Conservation (phyloP, 441 rosid genomes). For the Aquilaria agallochum region DNA sequence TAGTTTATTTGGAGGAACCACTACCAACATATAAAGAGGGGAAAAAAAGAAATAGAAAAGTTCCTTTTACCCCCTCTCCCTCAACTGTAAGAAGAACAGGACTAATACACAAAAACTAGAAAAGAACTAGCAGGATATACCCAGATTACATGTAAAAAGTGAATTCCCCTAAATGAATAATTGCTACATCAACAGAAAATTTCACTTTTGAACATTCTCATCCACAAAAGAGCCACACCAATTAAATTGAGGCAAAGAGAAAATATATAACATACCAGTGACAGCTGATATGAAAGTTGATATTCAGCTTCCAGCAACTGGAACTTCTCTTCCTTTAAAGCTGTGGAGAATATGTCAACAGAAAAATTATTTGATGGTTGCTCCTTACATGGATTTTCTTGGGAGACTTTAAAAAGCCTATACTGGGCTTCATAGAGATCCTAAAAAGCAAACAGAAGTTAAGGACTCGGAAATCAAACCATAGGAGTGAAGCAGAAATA, state of each 20-base stretch:
- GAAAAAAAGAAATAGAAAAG: no score
- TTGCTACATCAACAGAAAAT: no score
- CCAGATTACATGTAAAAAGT: no score
- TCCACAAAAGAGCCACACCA: no score
- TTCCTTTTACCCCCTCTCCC: no score
- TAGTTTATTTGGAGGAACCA: not conserved
- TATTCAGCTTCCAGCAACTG: conserved; percentile 51
- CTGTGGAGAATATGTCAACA: conserved; percentile 31
- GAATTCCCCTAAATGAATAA: no score
- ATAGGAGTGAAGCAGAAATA: no score
- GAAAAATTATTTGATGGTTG: conserved; percentile 18
- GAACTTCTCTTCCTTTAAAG: conserved; percentile 42
- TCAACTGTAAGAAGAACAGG: no score
- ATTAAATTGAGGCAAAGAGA: no score
- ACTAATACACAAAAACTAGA: no score
- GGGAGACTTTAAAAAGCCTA: conserved; percentile 18
- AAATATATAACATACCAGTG: conserved; percentile 26
- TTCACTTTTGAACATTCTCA: no score
- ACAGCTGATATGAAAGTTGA: conserved; percentile 39
- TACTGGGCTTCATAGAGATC: conserved; percentile 34
- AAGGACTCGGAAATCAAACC: not conserved
- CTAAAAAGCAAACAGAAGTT: conserved; percentile 29
- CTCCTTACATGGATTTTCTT: conserved; percentile 25
- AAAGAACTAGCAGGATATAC: no score
- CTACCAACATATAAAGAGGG: not conserved